Base-by-base conservation (phyloP, 768 basidiomycete species). In the Suillus decipiens region DNA sequence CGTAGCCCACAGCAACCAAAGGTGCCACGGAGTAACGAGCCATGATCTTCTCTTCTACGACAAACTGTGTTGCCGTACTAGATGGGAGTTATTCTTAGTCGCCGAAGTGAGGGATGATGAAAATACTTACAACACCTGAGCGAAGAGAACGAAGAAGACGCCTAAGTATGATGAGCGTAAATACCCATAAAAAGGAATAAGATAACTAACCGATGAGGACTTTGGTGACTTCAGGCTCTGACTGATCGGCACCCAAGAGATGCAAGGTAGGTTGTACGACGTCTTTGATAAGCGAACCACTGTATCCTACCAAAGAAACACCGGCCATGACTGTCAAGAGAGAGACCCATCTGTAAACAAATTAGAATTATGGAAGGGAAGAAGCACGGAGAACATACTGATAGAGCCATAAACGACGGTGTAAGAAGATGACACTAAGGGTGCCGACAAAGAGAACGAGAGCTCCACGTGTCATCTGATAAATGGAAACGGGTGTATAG, bases 1-100 rank as follows among this genome's bases (percentile, higher is more conserved):
- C 97, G 66, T 84, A 92, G 28, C 96, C 95, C 64, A 99, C 97
- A 12, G 96, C 96, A 63, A 95, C 86, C 42, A 99, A 84, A 15
- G 97, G 96, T 53, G 88, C 86, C 45, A 98, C 89, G 39, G 86
- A 81, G 80, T 96, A 96, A 56, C 84, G 85, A 71, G 86, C 80
- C 90, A 99, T 89, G 69, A 99, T 95, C 80, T 92, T 96, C 79
- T 98, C 96, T 82, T 99, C 97, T 17, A 97, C 84, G 51, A 98
- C 96, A 72, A 96, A 96, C 73, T 96, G 95, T 11, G 87, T 86
- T 61, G 95, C 95, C 34, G 93, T 92, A 79, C 93, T 95, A 63
- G 53, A 67, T 65, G 63, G 43, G n/a, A 63, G 43, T 42, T 63
- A 63, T 62, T 39, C 19, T 64, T 28, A 10, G 1, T 67, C 3